phyloP scores from a whole-genome alignment of 805 yeast genomes.

The Wickerhamiella nectarea region DNA sequence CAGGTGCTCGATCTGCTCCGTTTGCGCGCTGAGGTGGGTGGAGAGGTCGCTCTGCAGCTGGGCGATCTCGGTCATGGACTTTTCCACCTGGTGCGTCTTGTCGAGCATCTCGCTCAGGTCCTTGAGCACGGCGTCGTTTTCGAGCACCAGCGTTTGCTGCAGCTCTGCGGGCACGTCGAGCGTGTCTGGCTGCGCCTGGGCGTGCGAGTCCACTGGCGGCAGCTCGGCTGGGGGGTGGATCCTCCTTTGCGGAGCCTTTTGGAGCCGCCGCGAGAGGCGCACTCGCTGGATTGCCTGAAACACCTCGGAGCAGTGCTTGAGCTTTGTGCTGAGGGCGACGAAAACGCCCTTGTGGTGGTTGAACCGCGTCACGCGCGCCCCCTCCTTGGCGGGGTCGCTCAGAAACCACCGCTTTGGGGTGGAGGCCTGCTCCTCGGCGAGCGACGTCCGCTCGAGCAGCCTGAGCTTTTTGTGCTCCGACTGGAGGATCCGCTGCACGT shows the following conservation, averaged over 20 bases:
- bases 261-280: conserved; percentile 2
- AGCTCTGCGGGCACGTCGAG: conserved; percentile 6
- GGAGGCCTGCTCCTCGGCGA: conserved; percentile 7
- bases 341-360: conserved; percentile 29
- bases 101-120: conserved; percentile 27
- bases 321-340: conserved; percentile 24
- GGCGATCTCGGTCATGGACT: conserved; percentile 44
- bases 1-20: conserved; percentile 50
- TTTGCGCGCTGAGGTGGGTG: conserved; percentile 58
- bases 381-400: conserved; percentile 19
- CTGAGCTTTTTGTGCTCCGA: conserved; percentile 22
- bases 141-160: conserved; percentile 24
- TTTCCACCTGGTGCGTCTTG: conserved; percentile 29
- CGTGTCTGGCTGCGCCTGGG: not conserved
- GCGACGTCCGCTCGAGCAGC: conserved; percentile 14
- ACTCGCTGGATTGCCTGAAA: conserved; percentile 4
- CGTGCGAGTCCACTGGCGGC: no score
- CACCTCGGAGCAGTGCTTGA: conserved; percentile 23
- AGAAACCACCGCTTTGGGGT: conserved; percentile 15
- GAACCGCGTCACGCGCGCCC: conserved; percentile 20
- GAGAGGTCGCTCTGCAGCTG: conserved; percentile 62
- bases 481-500: conserved; percentile 26
- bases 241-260: not conserved
- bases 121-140: conserved; percentile 26
- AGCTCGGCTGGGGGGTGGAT: not conserved